Conservation (phyloP, 768 basidiomycete species). For the Neoboletus brunneissimus region DNA sequence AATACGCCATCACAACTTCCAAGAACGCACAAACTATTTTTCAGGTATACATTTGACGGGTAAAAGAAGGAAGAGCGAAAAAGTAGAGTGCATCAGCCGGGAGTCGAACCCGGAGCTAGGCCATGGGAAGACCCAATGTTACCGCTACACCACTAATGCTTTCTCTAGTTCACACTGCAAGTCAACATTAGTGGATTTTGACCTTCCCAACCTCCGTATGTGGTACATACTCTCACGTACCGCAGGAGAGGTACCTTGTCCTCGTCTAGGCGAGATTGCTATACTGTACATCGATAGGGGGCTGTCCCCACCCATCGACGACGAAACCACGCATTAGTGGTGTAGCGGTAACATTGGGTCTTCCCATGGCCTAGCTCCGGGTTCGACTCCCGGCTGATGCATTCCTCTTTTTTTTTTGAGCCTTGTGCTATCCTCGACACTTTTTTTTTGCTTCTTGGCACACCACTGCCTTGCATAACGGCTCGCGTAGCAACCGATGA, state of each 20-base stretch:
- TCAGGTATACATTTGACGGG: no score
- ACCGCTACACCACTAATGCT: constrained; percentile 69
- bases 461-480: no score
- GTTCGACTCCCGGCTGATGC: constrained; percentile 59
- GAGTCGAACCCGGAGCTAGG: constrained; percentile 62
- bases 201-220: no score
- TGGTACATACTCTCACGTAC: no score
- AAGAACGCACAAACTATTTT: not conserved
- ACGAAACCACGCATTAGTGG: constrained; percentile 43
- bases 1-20: no score
- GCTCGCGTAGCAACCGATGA: not conserved
- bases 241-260: no score
- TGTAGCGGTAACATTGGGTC: constrained; percentile 88
- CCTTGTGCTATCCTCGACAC: no score
- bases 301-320: not conserved
- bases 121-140: constrained; percentile 87
- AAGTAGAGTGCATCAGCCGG: constrained; percentile 43
- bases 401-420: constrained; percentile 8
- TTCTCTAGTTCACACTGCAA: fast-evolving
- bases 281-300: no score
- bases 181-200: not conserved
- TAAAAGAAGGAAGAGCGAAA: not conserved
- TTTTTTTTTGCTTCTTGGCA: no score
- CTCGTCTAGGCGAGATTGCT: not conserved
- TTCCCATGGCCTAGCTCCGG: constrained; percentile 72